Evolutionary conservation across 1,284 basidiomycete species (phyloP), one percentile per base, ranked within the genome.

Genomic region (Moesziomyces sp.): DNA sequence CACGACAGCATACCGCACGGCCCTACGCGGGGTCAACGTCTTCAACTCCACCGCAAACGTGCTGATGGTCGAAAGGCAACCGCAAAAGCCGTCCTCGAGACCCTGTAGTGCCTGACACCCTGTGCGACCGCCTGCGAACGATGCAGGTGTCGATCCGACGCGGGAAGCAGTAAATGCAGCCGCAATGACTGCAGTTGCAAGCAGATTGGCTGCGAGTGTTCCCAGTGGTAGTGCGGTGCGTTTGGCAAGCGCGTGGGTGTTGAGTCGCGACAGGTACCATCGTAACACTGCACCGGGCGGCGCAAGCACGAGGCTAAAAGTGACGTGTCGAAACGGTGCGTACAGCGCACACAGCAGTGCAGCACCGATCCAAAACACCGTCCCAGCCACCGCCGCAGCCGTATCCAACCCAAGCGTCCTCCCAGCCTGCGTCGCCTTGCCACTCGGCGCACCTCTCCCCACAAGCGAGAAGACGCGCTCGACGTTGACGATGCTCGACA

Each of bases 11-110:
- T 82, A 81, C 21, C 68, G 48, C 24, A 83, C 64, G 13, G 82
- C 79, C 13, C 42, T 65, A 16, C 76, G 50, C 16, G 75, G 75
- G 45, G 85, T 86, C 54, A 97, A 85, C 4, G 88, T 88, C 8
- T 87, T 85, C 35, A 93, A 85, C 84, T 99, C 97, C 4, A 91
- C 90, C 2, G 90, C 91, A 82, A 98, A 96, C 13, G 95, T 99
- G 85, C 92, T 94, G 67, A 99, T 88, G 0, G 97, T 99, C 5
- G 91, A 95, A 72, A 99, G 86, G 85, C 93, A 94, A 9, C 95
- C 97, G 82, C 95, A 98, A 81, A 94, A 97, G 3, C 97, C 97
- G 80, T 97, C 92, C 35, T 88, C 87, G 28, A 99, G 85, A 1
- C 78, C 82, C 13, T 77, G 65, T 18, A 82, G 59, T 0, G 74